Evolutionary conservation across 345 rosid species (phyloP), one percentile per base, ranked within the genome.

Genomic region (Brassica nigra): DNA sequence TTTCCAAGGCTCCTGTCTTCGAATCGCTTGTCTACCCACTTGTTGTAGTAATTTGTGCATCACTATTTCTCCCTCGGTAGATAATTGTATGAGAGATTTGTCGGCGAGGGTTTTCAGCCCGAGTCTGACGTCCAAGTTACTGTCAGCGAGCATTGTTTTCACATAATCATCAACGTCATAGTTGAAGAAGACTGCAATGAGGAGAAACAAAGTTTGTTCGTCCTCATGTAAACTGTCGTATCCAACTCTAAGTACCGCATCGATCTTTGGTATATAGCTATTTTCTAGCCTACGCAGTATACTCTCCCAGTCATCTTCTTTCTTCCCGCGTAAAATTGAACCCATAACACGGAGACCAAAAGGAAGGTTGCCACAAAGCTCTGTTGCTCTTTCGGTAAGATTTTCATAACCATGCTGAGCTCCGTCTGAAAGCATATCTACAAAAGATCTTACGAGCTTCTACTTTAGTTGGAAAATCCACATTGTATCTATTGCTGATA

Each of bases 111-210:
- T 18, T 18, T 18, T 18, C 18, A 18, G 18, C 0, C 18, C 18
- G 18, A 18, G 18, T 18, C 18, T 18, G 18, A 18, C 18, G 18
- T 18, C 18, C 18, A 18, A 18, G 18, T 18, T 18, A 18, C 18
- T 18, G 18, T 18, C 18, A 18, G 18, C 18, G 18, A 18, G 18
- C 18, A 18, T 18, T 18, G 18, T 18, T 18, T 18, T 18, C 18
- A 18, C 18, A n/a, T 0, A 0, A 7, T 73, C 47, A 2, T 4
- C 10, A 2, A 39, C 2, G 5, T 4, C 3, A 0, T 66, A 36
- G 27, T 70, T 79, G 2, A 82, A 82, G 70, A 84, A 82, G 30
- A 76, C 47, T 12, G 85, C 84, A 58, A 86, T 70, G 34, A 78
- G 78, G 15, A 76, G 74, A 83, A 83, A 86, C 0, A 84, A 12